Base-by-base conservation (phyloP, 1,139 yeast species). In the Fermentozyma sake region DNA sequence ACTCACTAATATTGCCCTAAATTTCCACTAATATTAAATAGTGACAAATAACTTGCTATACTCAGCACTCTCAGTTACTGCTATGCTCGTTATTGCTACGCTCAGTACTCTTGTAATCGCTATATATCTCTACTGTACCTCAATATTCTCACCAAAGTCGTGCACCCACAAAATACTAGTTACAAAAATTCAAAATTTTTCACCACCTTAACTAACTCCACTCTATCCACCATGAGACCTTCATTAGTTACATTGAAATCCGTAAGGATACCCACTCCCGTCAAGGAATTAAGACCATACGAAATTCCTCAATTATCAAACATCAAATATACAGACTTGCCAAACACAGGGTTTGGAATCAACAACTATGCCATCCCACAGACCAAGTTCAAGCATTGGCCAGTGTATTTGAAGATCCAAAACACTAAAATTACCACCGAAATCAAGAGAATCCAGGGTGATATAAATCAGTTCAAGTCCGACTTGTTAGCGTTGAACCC, bases 391-490 rank as follows among this genome's bases (percentile, higher is more conserved):
- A 81, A 83, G 5, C 77, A 79, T 47, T 63, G 84, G 55, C 91
- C 91, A 16, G 79, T 82, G 1, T 82, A 81, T 51, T 62, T 68
- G 34, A 79, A 78, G 36, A 50, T 66, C 32, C 71, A 63, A 56
- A 68, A 73, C 31, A 72, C 78, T 16, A 71, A 70, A 31, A 52
- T 58, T 18, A 62, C 64, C 33, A 81, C 91, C 1, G 85, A 80
- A 46, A 64, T 82, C 24, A 76, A 78, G 49, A 71, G 74, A 38
- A 61, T 82, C 20, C 58, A 67, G 35, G 93, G 93, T 3, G 79
- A 79, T 46, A 54, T 76, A 10, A 48, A 59, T 8, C 72, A 69
- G 35, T 60, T 82, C 34, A 78, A 78, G 52, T 54, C 64, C 18
- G 89, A 82, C 46, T 57, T 82, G 39, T 68, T 73, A 33, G 49